Percentiles rank a stretch among this genome's conserved stretches.
phyloP scores from a whole-genome alignment of 345 rosid genomes.

The Pugionium cornutum region DNA sequence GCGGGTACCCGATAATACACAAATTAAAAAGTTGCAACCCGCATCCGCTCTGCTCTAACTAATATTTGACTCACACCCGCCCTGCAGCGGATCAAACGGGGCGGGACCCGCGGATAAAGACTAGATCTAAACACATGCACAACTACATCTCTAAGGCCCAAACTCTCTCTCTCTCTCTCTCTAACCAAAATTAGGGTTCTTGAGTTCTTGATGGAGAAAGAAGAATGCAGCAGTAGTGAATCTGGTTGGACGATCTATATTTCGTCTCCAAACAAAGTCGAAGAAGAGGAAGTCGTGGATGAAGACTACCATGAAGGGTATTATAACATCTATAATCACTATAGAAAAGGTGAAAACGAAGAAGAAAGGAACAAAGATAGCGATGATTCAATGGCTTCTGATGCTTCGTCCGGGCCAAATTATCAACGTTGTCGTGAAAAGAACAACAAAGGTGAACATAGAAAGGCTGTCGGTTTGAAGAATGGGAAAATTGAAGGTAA shows the following conservation, averaged over 20 bases:
- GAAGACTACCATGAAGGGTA: constrained; percentile 22
- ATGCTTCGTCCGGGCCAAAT: constrained; percentile 66
- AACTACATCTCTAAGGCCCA: constrained; percentile 7
- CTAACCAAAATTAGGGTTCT: constrained; percentile 18
- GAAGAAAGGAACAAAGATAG: constrained; percentile 41
- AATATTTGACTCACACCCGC: too few species aligned
- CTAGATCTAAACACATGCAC: too few species aligned
- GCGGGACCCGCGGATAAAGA: too few species aligned
- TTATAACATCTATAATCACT: constrained; percentile 14
- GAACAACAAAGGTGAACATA: constrained; percentile 15
- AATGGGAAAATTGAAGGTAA: constrained; percentile 25
- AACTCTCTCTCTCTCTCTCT: constrained; percentile 8
- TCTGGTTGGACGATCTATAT: constrained; percentile 73
- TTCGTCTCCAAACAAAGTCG: constrained; percentile 56
- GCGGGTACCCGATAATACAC: too few species aligned
- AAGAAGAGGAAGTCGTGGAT: constrained; percentile 36
- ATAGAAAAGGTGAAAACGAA: constrained; percentile 16
- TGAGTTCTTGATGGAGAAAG: constrained; percentile 30
- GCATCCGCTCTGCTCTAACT: too few species aligned
- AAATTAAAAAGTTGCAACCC: too few species aligned
- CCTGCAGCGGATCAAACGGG: too few species aligned
- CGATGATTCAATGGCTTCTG: constrained; percentile 73
- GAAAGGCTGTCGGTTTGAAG: constrained; percentile 12
- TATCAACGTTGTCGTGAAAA: constrained; percentile 15
- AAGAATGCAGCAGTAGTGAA: constrained; percentile 76